These are phyloP conservation scores for Juncus inflexus DNA, from an alignment of 176 grass and related monocot species.

Conservation along the genomic window DNA sequence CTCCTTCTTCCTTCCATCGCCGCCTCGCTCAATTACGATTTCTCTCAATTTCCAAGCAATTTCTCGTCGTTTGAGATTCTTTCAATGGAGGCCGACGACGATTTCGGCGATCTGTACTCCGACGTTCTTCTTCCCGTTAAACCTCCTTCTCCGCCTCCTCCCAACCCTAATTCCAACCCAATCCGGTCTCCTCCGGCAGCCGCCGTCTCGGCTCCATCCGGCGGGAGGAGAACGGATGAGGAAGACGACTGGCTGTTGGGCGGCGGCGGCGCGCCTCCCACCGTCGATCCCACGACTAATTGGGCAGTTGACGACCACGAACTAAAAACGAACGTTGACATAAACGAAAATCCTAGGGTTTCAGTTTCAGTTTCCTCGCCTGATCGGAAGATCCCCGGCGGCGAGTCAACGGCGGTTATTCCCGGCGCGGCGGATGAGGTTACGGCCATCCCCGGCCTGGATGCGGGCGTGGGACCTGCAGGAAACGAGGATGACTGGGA, in stretches of 20 bases:
- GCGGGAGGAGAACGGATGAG: constrained; percentile 20
- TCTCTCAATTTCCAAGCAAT: not conserved
- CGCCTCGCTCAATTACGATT: too few relatives aligned
- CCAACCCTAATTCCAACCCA: not conserved
- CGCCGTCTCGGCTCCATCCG: constrained; percentile 17
- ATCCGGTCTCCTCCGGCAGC: not conserved
- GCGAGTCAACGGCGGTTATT: constrained; percentile 27
- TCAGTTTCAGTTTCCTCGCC: constrained; percentile 21
- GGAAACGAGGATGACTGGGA: constrained; percentile 61
- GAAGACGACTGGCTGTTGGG: constrained; percentile 79
- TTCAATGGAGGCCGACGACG: constrained; percentile 89
- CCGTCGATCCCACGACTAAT: constrained; percentile 54
- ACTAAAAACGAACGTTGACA: constrained; percentile 2
- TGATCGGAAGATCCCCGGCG: constrained; percentile 39
- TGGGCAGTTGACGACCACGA: constrained; percentile 54
- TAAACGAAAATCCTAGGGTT: constrained; percentile 25
- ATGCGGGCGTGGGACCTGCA: constrained; percentile 19
- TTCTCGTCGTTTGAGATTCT: constrained; percentile 19
- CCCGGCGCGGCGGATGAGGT: constrained; percentile 35
- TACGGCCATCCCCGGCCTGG: constrained; percentile 61
- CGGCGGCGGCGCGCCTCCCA: constrained; percentile 37
- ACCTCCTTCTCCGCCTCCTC: constrained; percentile 13
- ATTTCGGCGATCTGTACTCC: constrained; percentile 97
- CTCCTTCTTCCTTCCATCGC: not conserved
- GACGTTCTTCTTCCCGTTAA: constrained; percentile 41